Evolutionary conservation across 306 rosid species (phyloP).

Genomic region (Castanospermum australe): DNA sequence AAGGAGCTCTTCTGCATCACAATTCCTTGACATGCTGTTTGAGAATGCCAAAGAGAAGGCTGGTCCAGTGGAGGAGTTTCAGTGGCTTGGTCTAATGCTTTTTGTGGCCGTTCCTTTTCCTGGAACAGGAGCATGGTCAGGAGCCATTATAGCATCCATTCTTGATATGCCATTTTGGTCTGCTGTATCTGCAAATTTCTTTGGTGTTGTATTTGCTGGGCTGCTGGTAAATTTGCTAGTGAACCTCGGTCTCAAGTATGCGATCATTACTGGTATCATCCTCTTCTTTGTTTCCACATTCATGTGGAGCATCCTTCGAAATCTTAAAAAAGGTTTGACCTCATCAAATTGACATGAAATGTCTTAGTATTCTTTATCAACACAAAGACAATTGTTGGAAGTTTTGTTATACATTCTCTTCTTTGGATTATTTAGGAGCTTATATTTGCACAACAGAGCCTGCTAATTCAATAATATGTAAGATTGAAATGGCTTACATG

Average conservation of each 20-base stretch:
- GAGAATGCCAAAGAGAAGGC: conserved; percentile 84
- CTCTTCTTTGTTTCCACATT: conserved; percentile 84
- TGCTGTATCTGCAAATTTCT: conserved; percentile 77
- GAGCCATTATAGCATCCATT: conserved; percentile 84
- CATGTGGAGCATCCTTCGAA: conserved; percentile 89
- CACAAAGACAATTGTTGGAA: background rate
- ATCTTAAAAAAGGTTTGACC: conserved; percentile 42
- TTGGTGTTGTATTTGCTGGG: conserved; percentile 86
- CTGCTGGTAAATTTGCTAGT: conserved; percentile 84
- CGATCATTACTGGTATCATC: conserved; percentile 63
- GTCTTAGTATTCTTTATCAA: background rate
- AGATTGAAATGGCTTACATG: background rate
- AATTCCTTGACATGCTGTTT: conserved; percentile 62
- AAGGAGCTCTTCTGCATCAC: conserved; percentile 57
- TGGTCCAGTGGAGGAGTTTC: conserved; percentile 92
- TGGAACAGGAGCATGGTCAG: conserved; percentile 96
- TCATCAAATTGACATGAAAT: conserved; percentile 42
- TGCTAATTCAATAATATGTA: background rate
- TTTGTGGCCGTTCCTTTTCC: conserved; percentile 99
- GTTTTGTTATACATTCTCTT: conserved; percentile 15
- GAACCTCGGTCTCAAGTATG: conserved; percentile 87
- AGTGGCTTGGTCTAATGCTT: conserved; percentile 94
- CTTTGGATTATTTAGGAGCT: background rate
- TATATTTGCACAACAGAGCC: conserved; percentile 9
- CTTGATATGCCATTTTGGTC: conserved; percentile 96